phyloP scores from a whole-genome alignment of 2,329 filamentous ascomycete genomes.

The Exutisphaerella laricina region DNA sequence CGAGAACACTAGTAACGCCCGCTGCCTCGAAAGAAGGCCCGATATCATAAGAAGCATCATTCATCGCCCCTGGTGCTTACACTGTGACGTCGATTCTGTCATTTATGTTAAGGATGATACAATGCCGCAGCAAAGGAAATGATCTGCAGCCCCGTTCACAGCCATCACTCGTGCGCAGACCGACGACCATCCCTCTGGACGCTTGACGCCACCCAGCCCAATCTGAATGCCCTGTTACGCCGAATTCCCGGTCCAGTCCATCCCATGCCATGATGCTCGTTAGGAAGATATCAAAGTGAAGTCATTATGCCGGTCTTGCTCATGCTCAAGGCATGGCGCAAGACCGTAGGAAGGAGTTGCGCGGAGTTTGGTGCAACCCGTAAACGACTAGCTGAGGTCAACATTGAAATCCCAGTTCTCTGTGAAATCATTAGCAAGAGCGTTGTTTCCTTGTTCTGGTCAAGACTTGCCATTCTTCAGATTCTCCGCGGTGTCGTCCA shows the following conservation, averaged over 20 bases:
- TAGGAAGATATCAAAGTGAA: slow-evolving; percentile 2
- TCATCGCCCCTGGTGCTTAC: background rate
- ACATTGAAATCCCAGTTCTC: slow-evolving; percentile 36
- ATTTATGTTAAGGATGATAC: no score
- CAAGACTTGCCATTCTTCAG: slow-evolving; percentile 70
- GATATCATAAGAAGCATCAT: no score
- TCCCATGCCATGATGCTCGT: no score
- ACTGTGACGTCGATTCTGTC: background rate
- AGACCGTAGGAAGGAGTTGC: no score
- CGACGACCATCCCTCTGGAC: background rate
- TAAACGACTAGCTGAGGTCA: slow-evolving; percentile 16
- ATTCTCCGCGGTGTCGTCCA: slow-evolving; percentile 90
- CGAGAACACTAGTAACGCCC: no score
- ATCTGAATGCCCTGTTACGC: background rate
- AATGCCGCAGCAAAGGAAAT: background rate
- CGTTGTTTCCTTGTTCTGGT: background rate
- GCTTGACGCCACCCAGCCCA: background rate
- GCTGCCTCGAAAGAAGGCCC: no score
- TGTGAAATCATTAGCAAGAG: slow-evolving; percentile 16
- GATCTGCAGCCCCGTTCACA: background rate
- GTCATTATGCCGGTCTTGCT: no score
- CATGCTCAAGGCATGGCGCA: no score
- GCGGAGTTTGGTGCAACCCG: background rate
- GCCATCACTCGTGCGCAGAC: background rate
- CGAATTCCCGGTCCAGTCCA: slow-evolving; percentile 3